Evolutionary conservation across 2,329 filamentous ascomycete genomes (phyloP).

Genomic region (Exophiala calicioides): DNA sequence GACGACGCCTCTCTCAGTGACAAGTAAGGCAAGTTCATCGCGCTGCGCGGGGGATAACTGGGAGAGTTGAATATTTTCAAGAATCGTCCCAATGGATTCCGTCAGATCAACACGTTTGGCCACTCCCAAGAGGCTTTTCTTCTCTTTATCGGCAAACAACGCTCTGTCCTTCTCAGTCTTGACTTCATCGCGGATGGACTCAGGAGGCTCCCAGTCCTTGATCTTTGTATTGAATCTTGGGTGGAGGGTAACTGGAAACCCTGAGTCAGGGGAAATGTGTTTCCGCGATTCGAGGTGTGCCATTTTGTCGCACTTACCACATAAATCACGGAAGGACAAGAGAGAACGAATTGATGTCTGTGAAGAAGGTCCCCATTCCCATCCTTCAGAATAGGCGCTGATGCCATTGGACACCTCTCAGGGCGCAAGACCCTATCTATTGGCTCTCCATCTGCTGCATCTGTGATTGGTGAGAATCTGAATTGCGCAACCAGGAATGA

Average conservation of each 20-base stretch:
- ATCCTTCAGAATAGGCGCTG: no score
- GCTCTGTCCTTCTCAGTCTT: slow-evolving; percentile 36
- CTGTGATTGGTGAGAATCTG: no score
- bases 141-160: slow-evolving; percentile 43
- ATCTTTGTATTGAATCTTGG: slow-evolving; percentile 53
- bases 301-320: slow-evolving; percentile 35
- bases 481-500: no score
- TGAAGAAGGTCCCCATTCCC: no score
- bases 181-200: slow-evolving; percentile 38
- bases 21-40: slow-evolving; percentile 59
- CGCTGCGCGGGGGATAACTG: slow-evolving; percentile 48
- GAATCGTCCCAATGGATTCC: slow-evolving; percentile 42
- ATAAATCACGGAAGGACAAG: no score
- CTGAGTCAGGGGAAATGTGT: slow-evolving; percentile 53
- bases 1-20: slow-evolving; percentile 62
- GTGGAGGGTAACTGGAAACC: slow-evolving; percentile 49
- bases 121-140: slow-evolving; percentile 39
- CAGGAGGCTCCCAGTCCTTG: slow-evolving; percentile 43
- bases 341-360: no score
- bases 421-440: no score
- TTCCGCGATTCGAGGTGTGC: slow-evolving; percentile 49
- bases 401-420: no score
- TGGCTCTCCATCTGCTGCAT: no score
- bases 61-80: slow-evolving; percentile 47
- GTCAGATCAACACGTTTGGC: slow-evolving; percentile 37